phyloP scores from a whole-genome alignment of 441 rosid genomes.

The Gossypium aridum region DNA sequence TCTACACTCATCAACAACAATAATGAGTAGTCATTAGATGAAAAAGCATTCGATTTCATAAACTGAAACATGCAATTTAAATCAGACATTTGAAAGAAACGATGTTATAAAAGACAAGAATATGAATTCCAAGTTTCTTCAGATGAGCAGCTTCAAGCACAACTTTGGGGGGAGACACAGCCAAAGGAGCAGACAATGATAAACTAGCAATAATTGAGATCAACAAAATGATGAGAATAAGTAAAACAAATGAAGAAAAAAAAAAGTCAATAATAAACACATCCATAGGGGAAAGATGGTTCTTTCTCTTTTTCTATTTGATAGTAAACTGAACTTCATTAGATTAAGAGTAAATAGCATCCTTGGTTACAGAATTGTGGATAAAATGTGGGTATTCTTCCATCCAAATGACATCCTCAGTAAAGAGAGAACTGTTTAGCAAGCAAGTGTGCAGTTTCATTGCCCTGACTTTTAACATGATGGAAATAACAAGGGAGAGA shows the following conservation, averaged over 20 bases:
- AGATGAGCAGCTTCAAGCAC: neutral
- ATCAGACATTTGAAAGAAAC: neutral
- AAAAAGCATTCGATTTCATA: neutral
- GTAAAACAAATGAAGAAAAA: neutral
- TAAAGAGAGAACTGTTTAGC: too few species aligned
- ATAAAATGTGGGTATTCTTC: too few species aligned
- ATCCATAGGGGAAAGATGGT: neutral
- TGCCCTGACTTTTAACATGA: too few species aligned
- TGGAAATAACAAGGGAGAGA: neutral
- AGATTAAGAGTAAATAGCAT: too few species aligned
- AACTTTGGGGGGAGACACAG: neutral
- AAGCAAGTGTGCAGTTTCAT: too few species aligned
- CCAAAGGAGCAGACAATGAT: neutral
- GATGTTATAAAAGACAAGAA: neutral
- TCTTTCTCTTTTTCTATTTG: constrained; percentile 9
- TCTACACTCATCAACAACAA: constrained; percentile 36
- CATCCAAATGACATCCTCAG: too few species aligned
- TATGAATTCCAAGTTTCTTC: neutral
- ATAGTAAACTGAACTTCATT: too few species aligned
- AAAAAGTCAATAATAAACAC: neutral
- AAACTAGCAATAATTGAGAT: neutral
- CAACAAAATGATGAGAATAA: neutral
- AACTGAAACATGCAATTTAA: neutral
- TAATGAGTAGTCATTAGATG: constrained; percentile 1
- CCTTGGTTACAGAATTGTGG: too few species aligned